Conservation (phyloP, 1,139 yeast genomes). For the Saccharomyces hybrid region DNA sequence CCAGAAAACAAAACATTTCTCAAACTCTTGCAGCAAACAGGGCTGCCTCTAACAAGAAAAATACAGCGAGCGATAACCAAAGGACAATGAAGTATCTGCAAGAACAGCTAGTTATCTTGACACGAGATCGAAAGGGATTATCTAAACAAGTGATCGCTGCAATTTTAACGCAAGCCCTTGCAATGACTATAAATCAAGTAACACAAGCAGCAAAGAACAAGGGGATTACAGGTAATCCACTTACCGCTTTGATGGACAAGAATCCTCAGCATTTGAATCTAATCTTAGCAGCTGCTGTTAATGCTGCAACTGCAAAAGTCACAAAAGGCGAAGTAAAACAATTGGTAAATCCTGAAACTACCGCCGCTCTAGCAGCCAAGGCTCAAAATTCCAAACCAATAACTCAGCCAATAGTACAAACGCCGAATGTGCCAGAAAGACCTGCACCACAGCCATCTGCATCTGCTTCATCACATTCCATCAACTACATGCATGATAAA, state of each 20-base stretch:
- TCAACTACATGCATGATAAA: not conserved
- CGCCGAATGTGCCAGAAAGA: constrained; percentile 8
- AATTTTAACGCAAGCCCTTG: constrained; percentile 82
- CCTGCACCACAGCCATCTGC: constrained; percentile 3
- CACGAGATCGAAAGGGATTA: constrained; percentile 62
- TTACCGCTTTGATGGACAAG: constrained; percentile 71
- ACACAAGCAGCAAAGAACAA: constrained; percentile 80
- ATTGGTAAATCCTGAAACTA: constrained; percentile 26
- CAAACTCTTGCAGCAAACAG: constrained; percentile 33
- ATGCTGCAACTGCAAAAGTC: constrained; percentile 65
- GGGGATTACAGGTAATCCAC: constrained; percentile 74
- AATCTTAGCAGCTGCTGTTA: constrained; percentile 74
- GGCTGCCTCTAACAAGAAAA: constrained; percentile 21
- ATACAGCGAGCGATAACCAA: constrained; percentile 26
- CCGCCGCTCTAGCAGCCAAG: constrained; percentile 10
- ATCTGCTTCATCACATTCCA: not conserved
- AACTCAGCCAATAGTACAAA: constrained; percentile 6
- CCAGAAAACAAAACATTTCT: constrained; percentile 29
- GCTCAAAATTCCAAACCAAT: constrained; percentile 8
- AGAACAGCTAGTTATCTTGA: constrained; percentile 60
- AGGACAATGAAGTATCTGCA: constrained; percentile 49
- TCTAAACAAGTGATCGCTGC: constrained; percentile 70
- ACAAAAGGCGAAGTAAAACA: constrained; percentile 40
- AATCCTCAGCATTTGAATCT: constrained; percentile 83
- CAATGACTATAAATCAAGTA: constrained; percentile 86